phyloP scores from a whole-genome alignment of 1,284 basidiomycete genomes.

The Ustilago tritici region DNA sequence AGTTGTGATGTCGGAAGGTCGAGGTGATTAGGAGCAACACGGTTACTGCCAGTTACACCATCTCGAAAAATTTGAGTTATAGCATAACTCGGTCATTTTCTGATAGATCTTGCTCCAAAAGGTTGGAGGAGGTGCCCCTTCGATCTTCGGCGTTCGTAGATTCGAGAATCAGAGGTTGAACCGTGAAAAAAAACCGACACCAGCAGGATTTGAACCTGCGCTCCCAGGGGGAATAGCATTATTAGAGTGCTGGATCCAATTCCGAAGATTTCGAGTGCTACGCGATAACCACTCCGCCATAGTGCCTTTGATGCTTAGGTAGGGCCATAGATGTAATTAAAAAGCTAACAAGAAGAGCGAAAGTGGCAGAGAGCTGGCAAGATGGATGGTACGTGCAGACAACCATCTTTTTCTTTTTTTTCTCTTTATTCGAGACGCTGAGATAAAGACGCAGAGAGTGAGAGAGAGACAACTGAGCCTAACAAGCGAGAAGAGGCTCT shows the following conservation, averaged over 20 bases:
- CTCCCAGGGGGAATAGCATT: conserved; percentile 28
- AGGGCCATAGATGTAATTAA: accelerated
- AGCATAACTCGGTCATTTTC: too few relatives aligned
- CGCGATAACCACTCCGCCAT: conserved; percentile 28
- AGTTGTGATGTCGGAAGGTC: too few relatives aligned
- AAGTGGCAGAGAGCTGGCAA: too few relatives aligned
- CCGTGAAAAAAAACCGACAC: conserved; percentile 16
- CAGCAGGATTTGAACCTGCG: conserved; percentile 36
- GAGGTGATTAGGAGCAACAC: too few relatives aligned
- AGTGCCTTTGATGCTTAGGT: conserved; percentile 1
- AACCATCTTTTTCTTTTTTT: too few relatives aligned
- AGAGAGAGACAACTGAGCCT: conserved; percentile 1
- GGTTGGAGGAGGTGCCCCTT: neutral
- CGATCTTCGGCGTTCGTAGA: too few relatives aligned
- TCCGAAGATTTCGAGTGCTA: conserved; percentile 24
- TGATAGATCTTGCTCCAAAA: neutral
- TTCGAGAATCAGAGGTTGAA: too few relatives aligned
- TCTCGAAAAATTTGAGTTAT: too few relatives aligned
- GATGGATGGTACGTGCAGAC: conserved; percentile 4
- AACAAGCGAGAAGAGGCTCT: neutral
- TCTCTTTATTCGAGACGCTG: too few relatives aligned
- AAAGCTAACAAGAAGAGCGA: neutral
- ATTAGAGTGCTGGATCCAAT: neutral
- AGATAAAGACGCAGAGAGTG: neutral
- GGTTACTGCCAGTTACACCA: too few relatives aligned